Conservation (phyloP, 345 rosid species). For the Psidium guajava region DNA sequence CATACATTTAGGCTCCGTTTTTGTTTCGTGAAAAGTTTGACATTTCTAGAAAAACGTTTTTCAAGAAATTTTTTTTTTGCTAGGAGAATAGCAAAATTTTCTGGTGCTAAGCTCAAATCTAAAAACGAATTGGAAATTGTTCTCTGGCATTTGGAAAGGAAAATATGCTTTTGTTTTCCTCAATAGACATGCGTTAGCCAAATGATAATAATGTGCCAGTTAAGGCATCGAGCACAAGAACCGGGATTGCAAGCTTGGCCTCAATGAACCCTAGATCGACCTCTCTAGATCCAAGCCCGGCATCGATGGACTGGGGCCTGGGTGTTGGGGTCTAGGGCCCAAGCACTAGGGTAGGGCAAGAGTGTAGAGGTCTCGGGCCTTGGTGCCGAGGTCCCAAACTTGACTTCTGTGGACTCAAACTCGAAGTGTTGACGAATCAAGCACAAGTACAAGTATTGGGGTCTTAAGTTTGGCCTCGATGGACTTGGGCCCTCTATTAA, state of each 20-base stretch:
- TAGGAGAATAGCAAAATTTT: not conserved
- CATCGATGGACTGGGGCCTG: no score
- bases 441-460: not conserved
- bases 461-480: no score
- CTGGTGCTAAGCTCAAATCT: not conserved
- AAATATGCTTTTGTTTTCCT: not conserved
- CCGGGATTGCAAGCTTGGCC: fast-evolving
- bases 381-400: not conserved
- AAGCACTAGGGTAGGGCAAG: not conserved
- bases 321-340: not conserved
- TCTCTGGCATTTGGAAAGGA: not conserved
- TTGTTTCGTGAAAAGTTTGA: not conserved
- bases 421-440: no score
- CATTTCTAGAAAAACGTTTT: not conserved
- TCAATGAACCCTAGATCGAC: not conserved
- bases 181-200: not conserved
- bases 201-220: not conserved
- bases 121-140: not conserved
- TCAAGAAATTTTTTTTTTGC: not conserved
- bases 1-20: not conserved
- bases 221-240: fast-evolving
- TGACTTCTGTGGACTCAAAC: no score
- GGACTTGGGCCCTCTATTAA: no score
- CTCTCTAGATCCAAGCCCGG: not conserved
- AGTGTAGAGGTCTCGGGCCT: not conserved